Conservation (phyloP, 768 basidiomycete genomes). For the Hygrophorus pudorinus region DNA sequence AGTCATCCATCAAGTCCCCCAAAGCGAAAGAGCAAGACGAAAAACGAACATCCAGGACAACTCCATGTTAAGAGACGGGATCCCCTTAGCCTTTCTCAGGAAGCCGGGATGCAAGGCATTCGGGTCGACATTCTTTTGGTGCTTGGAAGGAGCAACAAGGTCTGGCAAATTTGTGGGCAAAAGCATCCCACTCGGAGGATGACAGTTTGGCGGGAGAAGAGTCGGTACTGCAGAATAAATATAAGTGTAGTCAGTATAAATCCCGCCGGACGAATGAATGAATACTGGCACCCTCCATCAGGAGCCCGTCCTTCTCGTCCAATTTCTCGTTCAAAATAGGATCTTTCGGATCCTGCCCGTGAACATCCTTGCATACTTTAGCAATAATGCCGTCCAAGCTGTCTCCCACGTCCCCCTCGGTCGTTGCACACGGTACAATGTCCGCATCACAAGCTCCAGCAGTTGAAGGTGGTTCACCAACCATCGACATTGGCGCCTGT, state of each 20-base stretch:
- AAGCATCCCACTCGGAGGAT: constrained; percentile 22
- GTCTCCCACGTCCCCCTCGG: constrained; percentile 1
- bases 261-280: not conserved
- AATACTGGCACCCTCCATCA: constrained; percentile 45
- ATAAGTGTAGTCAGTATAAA: constrained; percentile 1
- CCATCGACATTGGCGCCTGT: constrained; percentile 10
- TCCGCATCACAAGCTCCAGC: not conserved
- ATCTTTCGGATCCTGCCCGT: constrained; percentile 18
- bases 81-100: constrained; percentile 48
- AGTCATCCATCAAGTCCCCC: not conserved
- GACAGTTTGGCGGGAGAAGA: constrained; percentile 43
- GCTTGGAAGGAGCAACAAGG: constrained; percentile 2
- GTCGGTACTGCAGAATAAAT: constrained; percentile 35
- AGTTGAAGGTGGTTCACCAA: constrained; percentile 18
- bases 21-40: not conserved
- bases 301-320: constrained; percentile 29
- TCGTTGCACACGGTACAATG: constrained; percentile 5
- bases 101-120: constrained; percentile 16
- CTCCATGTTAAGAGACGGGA: constrained; percentile 46
- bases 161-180: constrained; percentile 21
- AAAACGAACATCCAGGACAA: constrained; percentile 49
- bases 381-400: constrained; percentile 23
- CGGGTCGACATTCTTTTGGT: not conserved
- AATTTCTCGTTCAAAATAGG: constrained; percentile 47
- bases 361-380: constrained; percentile 20